Percentiles rank a stretch among this genome's conserved stretches.
Conservation (phyloP, 495 filamentous ascomycete genomes). For the Daldinia loculata region DNA sequence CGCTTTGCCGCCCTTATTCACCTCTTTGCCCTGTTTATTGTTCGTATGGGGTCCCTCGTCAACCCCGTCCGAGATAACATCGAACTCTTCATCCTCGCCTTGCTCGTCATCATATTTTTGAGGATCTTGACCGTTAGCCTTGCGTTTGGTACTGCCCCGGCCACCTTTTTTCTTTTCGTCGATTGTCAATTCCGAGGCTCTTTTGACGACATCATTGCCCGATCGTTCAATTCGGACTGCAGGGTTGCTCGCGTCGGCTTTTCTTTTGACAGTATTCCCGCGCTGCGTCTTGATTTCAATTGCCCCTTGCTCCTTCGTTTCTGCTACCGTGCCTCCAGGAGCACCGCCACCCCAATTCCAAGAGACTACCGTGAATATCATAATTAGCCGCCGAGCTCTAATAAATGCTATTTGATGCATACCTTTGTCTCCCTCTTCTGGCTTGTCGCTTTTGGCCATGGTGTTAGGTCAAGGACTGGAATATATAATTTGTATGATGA, state of each 20-base stretch:
- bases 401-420: background rate
- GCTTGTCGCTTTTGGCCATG: conserved; percentile 17
- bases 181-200: conserved; percentile 62
- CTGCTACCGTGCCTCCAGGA: conserved; percentile 64
- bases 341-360: conserved; percentile 65
- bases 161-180: conserved; percentile 48
- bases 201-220: conserved; percentile 73
- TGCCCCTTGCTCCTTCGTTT: conserved; percentile 65
- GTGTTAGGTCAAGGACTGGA: background rate
- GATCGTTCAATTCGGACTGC: conserved; percentile 63
- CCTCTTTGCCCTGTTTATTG: conserved; percentile 51
- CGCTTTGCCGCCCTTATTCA: conserved; percentile 46
- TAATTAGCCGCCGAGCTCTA: background rate
- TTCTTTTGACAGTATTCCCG: conserved; percentile 70
- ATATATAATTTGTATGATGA: background rate
- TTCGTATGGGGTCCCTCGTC: conserved; percentile 50
- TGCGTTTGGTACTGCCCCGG: conserved; percentile 38
- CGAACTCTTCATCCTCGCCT: conserved; percentile 42
- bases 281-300: conserved; percentile 65
- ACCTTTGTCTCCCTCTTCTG: conserved; percentile 43
- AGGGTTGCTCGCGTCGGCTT: conserved; percentile 64
- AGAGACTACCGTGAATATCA: conserved; percentile 54
- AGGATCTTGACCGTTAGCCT: conserved; percentile 27
- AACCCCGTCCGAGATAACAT: conserved; percentile 39
- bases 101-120: conserved; percentile 9